Conservation (phyloP, 345 rosid species). For the Eucalyptus grandis region DNA sequence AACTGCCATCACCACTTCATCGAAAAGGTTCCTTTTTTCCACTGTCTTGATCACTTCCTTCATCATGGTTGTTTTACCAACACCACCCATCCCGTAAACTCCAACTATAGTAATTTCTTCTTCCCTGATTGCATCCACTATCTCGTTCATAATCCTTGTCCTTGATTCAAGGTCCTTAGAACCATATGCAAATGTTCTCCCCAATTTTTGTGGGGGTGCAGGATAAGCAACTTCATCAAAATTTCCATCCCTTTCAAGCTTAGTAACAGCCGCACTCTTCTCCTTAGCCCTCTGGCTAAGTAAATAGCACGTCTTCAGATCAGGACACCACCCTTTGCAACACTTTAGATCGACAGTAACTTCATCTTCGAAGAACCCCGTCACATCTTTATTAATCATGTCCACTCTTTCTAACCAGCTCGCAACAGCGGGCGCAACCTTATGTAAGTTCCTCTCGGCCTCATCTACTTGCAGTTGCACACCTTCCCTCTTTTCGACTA, state of each 20-base stretch:
- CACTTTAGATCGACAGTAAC: background rate
- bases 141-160: fast-evolving
- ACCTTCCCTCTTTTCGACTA: background rate
- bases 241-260: background rate
- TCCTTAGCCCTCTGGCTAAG: background rate
- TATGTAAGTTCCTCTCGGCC: background rate
- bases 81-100: too few relatives aligned
- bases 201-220: background rate
- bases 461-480: background rate
- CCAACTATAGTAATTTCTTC: background rate
- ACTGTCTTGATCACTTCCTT: too few relatives aligned
- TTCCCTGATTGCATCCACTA: background rate
- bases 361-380: background rate
- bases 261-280: background rate
- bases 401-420: background rate
- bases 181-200: background rate
- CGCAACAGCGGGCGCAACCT: fast-evolving
- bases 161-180: background rate
- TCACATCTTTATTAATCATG: background rate
- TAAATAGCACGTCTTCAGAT: background rate
- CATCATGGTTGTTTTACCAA: too few relatives aligned
- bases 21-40: fast-evolving
- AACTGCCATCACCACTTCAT: background rate
- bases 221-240: background rate
- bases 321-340: background rate